Conservation (phyloP, 202 grass and related monocot genomes). For the Zizania palustris region DNA sequence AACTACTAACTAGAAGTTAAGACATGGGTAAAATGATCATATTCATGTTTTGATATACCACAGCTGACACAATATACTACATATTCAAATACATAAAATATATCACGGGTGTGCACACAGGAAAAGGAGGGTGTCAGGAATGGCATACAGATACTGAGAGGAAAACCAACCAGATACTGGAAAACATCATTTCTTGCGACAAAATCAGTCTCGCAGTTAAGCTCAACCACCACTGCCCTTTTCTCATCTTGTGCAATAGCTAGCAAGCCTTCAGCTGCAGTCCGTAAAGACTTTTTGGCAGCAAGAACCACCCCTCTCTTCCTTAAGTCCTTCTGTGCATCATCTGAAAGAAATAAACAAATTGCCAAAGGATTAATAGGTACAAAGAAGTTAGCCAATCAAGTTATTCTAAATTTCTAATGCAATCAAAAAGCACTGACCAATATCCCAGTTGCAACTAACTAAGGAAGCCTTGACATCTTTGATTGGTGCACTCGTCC, state of each 20-base stretch:
- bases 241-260: slow-evolving; percentile 72
- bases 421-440: slow-evolving; percentile 33
- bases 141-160: not conserved
- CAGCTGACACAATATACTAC: not conserved
- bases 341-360: slow-evolving; percentile 54
- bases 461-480: slow-evolving; percentile 81
- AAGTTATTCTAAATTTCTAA: too few relatives aligned
- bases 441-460: slow-evolving; percentile 78
- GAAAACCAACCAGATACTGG: slow-evolving; percentile 66
- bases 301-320: slow-evolving; percentile 82
- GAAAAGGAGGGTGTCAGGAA: not conserved
- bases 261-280: slow-evolving; percentile 79
- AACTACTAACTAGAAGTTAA: slow-evolving; percentile 1
- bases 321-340: slow-evolving; percentile 72
- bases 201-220: slow-evolving; percentile 96
- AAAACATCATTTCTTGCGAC: slow-evolving; percentile 93
- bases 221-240: slow-evolving; percentile 71
- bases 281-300: slow-evolving; percentile 68
- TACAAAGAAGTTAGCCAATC: too few relatives aligned
- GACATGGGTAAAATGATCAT: slow-evolving; percentile 1
- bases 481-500: slow-evolving; percentile 81
- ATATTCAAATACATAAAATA: not conserved
- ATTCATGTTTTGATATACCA: slow-evolving; percentile 11
- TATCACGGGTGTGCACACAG: not conserved
- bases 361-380: not conserved